A percentile compares a stretch with the other conserved stretches of the same genome.
Conservation (phyloP, 257 asterid species). For the Eucommia ulmoides region DNA sequence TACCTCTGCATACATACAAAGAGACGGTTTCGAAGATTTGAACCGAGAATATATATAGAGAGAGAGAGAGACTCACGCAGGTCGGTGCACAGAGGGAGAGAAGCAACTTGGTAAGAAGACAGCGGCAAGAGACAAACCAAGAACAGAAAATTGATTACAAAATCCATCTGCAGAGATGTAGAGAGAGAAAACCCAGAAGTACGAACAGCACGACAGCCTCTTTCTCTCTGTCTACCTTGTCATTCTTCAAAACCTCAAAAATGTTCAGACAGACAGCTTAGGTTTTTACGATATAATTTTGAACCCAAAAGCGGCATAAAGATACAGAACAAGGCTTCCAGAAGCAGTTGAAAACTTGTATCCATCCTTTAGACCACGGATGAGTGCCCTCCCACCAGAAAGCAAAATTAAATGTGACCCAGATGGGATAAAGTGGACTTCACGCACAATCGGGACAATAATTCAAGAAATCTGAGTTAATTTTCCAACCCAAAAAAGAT, state of each 20-base stretch:
- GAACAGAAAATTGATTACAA: slow-evolving; percentile 9
- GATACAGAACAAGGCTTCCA: slow-evolving; percentile 8
- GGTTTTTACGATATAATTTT: background rate
- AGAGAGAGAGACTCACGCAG: slow-evolving; percentile 43
- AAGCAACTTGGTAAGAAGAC: slow-evolving; percentile 33
- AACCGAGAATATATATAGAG: background rate
- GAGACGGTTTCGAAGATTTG: too few relatives aligned
- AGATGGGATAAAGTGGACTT: slow-evolving; percentile 10
- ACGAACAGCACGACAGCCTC: too few relatives aligned
- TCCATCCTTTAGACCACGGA: slow-evolving; percentile 8
- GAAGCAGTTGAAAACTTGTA: slow-evolving; percentile 18
- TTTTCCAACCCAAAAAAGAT: slow-evolving; percentile 25
- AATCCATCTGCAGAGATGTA: slow-evolving; percentile 25
- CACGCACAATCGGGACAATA: slow-evolving; percentile 22
- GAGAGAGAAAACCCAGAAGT: slow-evolving; percentile 16
- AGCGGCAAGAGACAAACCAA: slow-evolving; percentile 32
- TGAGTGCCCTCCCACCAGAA: slow-evolving; percentile 22
- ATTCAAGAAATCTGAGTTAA: slow-evolving; percentile 26
- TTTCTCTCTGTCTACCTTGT: slow-evolving; percentile 12
- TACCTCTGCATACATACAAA: too few relatives aligned
- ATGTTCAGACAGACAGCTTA: too few relatives aligned
- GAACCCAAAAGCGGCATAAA: too few relatives aligned
- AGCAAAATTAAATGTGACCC: slow-evolving; percentile 19
- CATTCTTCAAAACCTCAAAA: too few relatives aligned
- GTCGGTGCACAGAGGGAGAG: slow-evolving; percentile 66